Base-by-base conservation (phyloP, 768 basidiomycete species). In the Pisolithus tinctorius region DNA sequence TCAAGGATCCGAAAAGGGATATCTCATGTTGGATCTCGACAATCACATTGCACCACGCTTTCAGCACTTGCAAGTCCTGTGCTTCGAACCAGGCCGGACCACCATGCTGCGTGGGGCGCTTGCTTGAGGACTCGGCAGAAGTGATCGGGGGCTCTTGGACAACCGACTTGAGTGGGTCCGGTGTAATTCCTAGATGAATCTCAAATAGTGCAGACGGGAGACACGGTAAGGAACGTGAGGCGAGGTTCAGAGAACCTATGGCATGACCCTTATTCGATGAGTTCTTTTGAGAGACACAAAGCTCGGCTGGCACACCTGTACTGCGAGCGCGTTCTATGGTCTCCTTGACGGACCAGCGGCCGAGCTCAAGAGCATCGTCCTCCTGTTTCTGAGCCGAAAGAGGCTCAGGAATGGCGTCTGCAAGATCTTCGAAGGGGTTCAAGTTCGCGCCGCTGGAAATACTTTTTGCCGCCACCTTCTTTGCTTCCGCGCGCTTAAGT, bases 21-120 rank as follows among this genome's bases (percentile, higher is more conserved):
- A 93, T 84, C 63, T 93, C 90, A 23, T 81, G 83, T 57, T 91
- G 89, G 27, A 93, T 75, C 60, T 88, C 86, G 16, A 77, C 56
- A 39, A 93, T 90, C 17, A 85, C 82, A 59, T 93, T 92, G 59
- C 82, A 85, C 79, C 84, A 85, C 14, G 82, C 82, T 62, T 89
- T 91, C 40, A 93, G 69, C 4, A 86, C 71, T 36, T 79, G 77
- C 20, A 93, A 68, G 66, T 93, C 89, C 61, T 86, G 84, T 1
- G 84, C 84, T 62, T 91, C 88, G 58, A 82, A 93, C 87, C 89
- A 89, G 1, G 85, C 74, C 11, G 85, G 81, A 20, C 60, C 58
- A 45, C 74, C 69, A 30, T 68, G 71, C 48, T 74, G 72, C 30
- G 69, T 72, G 8, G 71, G 65, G 40, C 72, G 71, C 50, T 69